Conservation (phyloP, 176 grass and related monocot species). For the Triticum urartu region DNA sequence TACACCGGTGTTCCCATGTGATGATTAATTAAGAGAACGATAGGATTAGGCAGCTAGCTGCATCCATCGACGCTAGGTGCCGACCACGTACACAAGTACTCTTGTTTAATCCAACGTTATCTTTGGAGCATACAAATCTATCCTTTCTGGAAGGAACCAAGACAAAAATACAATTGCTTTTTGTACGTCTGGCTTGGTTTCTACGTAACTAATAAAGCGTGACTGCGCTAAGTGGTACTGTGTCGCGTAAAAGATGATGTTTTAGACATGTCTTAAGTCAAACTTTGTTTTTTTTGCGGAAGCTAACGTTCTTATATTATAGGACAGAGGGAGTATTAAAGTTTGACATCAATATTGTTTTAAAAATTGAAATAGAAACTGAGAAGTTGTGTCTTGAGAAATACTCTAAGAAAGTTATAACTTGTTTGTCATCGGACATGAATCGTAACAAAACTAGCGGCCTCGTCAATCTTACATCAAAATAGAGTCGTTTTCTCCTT, state of each 20-base stretch:
- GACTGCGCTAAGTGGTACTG: neutral
- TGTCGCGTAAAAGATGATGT: neutral
- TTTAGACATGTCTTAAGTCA: neutral
- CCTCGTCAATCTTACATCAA: too few species aligned
- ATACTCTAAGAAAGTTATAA: too few species aligned
- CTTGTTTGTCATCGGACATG: too few species aligned
- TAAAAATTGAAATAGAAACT: too few species aligned
- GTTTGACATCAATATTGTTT: too few species aligned
- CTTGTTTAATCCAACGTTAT: slow-evolving; percentile 1
- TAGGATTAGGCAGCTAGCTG: neutral
- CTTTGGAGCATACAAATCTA: neutral
- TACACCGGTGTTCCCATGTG: neutral
- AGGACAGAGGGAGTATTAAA: too few species aligned
- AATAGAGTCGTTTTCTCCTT: too few species aligned
- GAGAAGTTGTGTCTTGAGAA: too few species aligned
- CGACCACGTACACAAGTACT: neutral
- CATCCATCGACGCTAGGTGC: slow-evolving; percentile 8
- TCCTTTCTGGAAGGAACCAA: neutral
- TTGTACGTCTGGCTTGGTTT: neutral
- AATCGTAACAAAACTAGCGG: too few species aligned
- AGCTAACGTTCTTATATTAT: too few species aligned
- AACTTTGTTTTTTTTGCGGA: neutral
- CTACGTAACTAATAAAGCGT: too few species aligned
- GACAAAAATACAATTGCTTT: neutral
- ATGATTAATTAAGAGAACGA: neutral